Evolutionary conservation across 148 eudicot species (phyloP).

Genomic region (Polygonum maritimum): DNA sequence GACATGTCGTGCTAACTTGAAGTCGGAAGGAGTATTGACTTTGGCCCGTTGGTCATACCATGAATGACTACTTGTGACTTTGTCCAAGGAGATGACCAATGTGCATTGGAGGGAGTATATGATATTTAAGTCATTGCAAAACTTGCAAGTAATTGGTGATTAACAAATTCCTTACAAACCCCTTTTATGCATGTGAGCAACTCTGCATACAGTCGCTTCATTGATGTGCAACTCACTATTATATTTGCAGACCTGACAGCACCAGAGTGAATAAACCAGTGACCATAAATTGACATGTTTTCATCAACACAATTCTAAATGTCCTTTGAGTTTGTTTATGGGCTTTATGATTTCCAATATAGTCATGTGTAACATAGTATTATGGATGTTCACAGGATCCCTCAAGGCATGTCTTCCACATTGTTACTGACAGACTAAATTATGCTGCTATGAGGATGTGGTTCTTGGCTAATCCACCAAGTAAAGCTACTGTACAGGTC

Average conservation of each 20-base stretch:
- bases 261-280: background rate
- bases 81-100: background rate
- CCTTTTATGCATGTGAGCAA: background rate
- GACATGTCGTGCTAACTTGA: background rate
- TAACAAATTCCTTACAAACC: background rate
- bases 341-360: background rate
- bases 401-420: conserved; percentile 69
- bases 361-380: background rate
- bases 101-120: background rate
- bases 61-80: background rate
- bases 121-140: background rate
- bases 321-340: background rate
- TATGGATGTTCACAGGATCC: conserved; percentile 43
- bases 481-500: conserved; percentile 56
- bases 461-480: conserved; percentile 68
- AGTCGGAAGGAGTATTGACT: background rate
- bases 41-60: background rate
- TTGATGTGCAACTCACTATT: background rate
- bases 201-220: background rate
- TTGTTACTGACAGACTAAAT: conserved; percentile 83
- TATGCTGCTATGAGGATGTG: conserved; percentile 97
- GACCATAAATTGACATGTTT: background rate
- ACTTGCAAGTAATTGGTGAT: background rate
- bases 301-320: background rate
- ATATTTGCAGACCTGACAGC: background rate